A percentile compares a stretch with the other conserved stretches of the same genome.
Evolutionary conservation across 768 basidiomycete species (phyloP).

Genomic region (Phlebiopsis gigantea): DNA sequence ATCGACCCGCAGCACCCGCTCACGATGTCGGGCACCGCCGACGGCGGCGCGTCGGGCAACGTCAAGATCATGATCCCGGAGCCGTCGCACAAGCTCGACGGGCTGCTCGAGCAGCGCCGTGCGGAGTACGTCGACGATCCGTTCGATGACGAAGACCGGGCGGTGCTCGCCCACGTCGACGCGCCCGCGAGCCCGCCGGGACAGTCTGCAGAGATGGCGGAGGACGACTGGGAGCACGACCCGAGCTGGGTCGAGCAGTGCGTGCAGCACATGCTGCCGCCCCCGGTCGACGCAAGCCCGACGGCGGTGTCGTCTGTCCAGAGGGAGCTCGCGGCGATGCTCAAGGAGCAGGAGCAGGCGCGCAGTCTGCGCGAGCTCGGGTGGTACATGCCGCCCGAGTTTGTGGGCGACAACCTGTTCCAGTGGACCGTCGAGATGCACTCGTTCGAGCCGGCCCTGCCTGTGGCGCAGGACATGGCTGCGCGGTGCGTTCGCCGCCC

Average conservation of each 20-base stretch:
- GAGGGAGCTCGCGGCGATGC: slow-evolving; percentile 55
- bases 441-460: slow-evolving; percentile 57
- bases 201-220: background rate
- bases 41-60: slow-evolving; percentile 34
- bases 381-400: slow-evolving; percentile 67
- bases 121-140: slow-evolving; percentile 38
- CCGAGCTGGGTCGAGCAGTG: slow-evolving; percentile 40
- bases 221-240: slow-evolving; percentile 53
- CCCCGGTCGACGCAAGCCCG: slow-evolving; percentile 51
- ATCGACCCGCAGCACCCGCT: slow-evolving; percentile 27
- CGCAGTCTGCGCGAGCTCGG: slow-evolving; percentile 51
- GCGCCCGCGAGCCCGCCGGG: background rate
- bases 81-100: slow-evolving; percentile 48
- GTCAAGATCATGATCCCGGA: slow-evolving; percentile 47
- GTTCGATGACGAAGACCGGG: slow-evolving; percentile 45
- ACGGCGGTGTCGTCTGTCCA: slow-evolving; percentile 54
- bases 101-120: slow-evolving; percentile 37
- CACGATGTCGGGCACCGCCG: slow-evolving; percentile 44
- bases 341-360: slow-evolving; percentile 51
- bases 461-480: slow-evolving; percentile 57
- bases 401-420: slow-evolving; percentile 62
- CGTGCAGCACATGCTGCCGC: slow-evolving; percentile 47
- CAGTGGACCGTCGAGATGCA: slow-evolving; percentile 74
- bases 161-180: slow-evolving; percentile 31
- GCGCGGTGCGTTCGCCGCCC: slow-evolving; percentile 29